Conservation (phyloP, 1,284 basidiomycete genomes). For the Fistulina hepatica region DNA sequence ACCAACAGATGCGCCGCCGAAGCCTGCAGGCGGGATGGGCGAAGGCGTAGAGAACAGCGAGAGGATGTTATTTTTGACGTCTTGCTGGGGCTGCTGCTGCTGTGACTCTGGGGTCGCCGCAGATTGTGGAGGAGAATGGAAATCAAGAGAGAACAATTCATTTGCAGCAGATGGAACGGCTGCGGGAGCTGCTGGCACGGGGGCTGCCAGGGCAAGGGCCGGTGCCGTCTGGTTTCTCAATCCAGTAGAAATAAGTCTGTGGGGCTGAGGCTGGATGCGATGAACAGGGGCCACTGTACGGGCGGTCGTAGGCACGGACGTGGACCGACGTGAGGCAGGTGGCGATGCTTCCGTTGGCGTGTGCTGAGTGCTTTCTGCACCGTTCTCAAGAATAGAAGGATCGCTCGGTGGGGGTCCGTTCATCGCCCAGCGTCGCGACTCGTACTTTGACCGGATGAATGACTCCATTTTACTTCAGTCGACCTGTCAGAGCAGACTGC, state of each 20-base stretch:
- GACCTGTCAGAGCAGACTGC: not conserved
- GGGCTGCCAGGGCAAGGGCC: constrained; percentile 18
- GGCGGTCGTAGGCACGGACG: constrained; percentile 23
- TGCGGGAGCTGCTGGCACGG: constrained; percentile 20
- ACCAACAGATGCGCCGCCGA: constrained; percentile 16
- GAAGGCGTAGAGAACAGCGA: constrained; percentile 62
- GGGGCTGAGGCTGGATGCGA: constrained; percentile 36
- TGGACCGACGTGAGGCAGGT: constrained; percentile 19
- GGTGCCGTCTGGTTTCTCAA: constrained; percentile 12
- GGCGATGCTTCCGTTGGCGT: constrained; percentile 22
- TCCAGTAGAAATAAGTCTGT: constrained; percentile 41
- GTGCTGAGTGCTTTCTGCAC: constrained; percentile 20
- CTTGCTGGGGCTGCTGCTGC: constrained; percentile 42
- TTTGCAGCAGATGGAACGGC: constrained; percentile 27
- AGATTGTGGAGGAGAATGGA: constrained; percentile 36
- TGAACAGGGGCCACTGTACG: constrained; percentile 19
- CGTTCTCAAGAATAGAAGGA: constrained; percentile 68
- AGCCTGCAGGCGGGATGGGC: constrained; percentile 21
- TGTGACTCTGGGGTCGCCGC: too few species aligned
- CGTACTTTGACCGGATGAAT: constrained; percentile 96
- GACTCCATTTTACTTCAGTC: constrained; percentile 86
- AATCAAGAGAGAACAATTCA: constrained; percentile 81
- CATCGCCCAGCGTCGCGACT: constrained; percentile 85
- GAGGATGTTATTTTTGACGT: constrained; percentile 79
- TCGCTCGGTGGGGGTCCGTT: constrained; percentile 78